phyloP scores from a whole-genome alignment of 2,329 filamentous ascomycete species.

The Phyllosticta capitalensis region DNA sequence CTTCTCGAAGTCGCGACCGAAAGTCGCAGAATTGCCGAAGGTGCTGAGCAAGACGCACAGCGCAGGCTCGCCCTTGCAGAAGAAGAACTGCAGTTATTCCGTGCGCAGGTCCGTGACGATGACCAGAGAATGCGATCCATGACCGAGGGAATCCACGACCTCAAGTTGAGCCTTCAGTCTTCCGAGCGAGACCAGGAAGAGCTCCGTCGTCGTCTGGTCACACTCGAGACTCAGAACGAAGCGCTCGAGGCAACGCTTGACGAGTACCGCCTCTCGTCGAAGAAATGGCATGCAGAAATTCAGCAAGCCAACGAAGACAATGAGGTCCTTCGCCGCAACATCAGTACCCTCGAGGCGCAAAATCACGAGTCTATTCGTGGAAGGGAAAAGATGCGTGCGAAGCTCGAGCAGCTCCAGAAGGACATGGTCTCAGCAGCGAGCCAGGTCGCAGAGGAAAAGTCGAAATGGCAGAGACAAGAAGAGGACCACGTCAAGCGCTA shows the following conservation, averaged over 20 bases:
- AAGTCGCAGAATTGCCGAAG: slow-evolving; percentile 33
- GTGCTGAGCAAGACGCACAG: slow-evolving; percentile 34
- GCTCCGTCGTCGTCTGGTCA: slow-evolving; percentile 7
- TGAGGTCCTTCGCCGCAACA: slow-evolving; percentile 62
- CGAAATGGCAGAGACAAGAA: slow-evolving; percentile 61
- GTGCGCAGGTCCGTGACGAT: slow-evolving; percentile 34
- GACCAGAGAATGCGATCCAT: slow-evolving; percentile 32
- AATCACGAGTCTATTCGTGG: slow-evolving; percentile 79
- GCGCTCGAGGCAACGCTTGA: slow-evolving; percentile 52
- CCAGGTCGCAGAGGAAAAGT: slow-evolving; percentile 75
- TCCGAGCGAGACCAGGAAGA: slow-evolving; percentile 18
- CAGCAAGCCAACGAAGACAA: slow-evolving; percentile 45
- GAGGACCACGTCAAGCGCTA: slow-evolving; percentile 46
- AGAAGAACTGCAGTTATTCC: slow-evolving; percentile 38
- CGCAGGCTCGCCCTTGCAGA: slow-evolving; percentile 40
- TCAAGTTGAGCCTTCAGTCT: slow-evolving; percentile 26
- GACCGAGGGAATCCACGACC: slow-evolving; percentile 32
- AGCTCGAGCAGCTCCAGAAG: slow-evolving; percentile 76
- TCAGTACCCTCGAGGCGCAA: slow-evolving; percentile 65
- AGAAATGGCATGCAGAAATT: slow-evolving; percentile 50
- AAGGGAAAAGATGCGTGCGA: slow-evolving; percentile 72
- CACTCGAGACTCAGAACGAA: slow-evolving; percentile 41
- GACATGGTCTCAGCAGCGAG: slow-evolving; percentile 73
- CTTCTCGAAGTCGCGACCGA: slow-evolving; percentile 32
- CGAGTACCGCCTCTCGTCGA: slow-evolving; percentile 52